Conservation (phyloP, 2,329 filamentous ascomycete species). For the Diaporthe ilicicola region DNA sequence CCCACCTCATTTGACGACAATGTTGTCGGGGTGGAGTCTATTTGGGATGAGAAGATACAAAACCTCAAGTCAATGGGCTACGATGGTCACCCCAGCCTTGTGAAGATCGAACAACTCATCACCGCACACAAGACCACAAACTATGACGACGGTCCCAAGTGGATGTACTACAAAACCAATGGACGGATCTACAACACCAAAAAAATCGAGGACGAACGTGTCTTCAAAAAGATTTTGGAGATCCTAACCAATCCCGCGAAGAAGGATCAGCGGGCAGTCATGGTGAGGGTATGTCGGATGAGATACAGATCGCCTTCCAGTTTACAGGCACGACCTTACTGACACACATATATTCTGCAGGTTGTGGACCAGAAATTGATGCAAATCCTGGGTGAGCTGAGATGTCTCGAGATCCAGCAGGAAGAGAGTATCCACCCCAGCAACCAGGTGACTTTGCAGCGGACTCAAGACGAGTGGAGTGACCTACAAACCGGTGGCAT, state of each 20-base stretch:
- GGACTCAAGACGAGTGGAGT: neutral
- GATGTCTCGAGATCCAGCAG: neutral
- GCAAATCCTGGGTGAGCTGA: neutral
- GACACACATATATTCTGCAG: neutral
- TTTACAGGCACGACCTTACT: neutral
- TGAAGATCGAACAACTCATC: neutral
- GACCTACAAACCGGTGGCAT: neutral
- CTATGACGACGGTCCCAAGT: neutral
- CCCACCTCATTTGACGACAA: neutral
- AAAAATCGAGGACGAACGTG: neutral
- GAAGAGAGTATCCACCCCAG: neutral
- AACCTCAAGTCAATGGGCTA: neutral
- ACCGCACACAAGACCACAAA: neutral
- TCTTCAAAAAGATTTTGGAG: neutral
- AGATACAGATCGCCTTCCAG: neutral
- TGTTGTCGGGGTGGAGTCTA: neutral
- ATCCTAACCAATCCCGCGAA: neutral
- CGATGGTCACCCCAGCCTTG: neutral
- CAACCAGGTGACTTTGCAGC: neutral
- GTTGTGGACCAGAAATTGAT: neutral
- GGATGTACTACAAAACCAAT: slow-evolving; percentile 17
- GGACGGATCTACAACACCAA: neutral
- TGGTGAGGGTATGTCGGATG: slow-evolving; percentile 16
- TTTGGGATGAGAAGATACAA: neutral
- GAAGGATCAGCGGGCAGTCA: neutral